These are phyloP conservation scores for Phlebopus sp. DNA, from an alignment of 1,284 basidiomycete genomes.

Conservation along the genomic window DNA sequence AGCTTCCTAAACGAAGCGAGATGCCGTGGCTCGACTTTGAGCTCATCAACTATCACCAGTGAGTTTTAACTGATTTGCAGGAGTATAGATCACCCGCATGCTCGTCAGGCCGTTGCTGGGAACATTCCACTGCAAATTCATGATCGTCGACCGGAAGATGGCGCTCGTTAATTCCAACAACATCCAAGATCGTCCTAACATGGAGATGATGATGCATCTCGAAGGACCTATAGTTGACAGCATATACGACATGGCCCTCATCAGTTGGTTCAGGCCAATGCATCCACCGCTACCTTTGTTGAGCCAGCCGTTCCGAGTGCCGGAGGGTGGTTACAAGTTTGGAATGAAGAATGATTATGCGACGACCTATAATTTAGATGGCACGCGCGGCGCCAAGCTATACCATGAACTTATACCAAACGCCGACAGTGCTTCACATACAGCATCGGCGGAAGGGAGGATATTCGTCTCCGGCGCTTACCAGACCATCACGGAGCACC, in stretches of 20 bases:
- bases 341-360: constrained; percentile 46
- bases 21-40: constrained; percentile 63
- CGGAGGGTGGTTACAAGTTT: constrained; percentile 42
- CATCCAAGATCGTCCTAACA: constrained; percentile 68
- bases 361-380: constrained; percentile 29
- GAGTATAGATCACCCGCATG: background rate
- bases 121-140: constrained; percentile 79
- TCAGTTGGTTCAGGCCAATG: constrained; percentile 61
- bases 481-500: constrained; percentile 36
- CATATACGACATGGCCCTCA: constrained; percentile 72
- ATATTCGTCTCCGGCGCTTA: constrained; percentile 31
- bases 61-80: constrained; percentile 5
- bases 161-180: constrained; percentile 76
- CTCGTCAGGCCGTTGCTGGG: constrained; percentile 57
- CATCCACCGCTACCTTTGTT: constrained; percentile 56
- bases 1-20: constrained; percentile 54
- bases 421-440: constrained; percentile 14
- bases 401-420: constrained; percentile 17
- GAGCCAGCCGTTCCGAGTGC: constrained; percentile 22
- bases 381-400: constrained; percentile 27
- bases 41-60: constrained; percentile 51
- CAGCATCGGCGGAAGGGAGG: constrained; percentile 6
- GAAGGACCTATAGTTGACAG: constrained; percentile 71
- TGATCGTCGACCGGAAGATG: constrained; percentile 72
- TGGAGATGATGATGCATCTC: constrained; percentile 67